Conservation (phyloP, 225 moss, liverwort and hornwort species). For the Climacium dendroides region DNA sequence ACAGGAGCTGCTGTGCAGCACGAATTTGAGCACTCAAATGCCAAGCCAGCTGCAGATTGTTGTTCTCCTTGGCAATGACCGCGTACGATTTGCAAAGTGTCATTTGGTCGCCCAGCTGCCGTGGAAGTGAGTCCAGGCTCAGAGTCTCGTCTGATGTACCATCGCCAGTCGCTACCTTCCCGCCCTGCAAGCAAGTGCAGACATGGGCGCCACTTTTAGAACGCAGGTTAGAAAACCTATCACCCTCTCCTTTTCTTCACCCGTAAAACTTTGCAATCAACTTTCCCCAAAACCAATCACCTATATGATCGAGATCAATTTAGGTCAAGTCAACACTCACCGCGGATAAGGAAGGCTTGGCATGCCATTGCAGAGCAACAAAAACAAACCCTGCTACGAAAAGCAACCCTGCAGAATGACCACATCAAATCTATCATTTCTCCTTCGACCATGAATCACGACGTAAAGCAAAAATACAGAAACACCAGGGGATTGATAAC, state of each 20-base stretch:
- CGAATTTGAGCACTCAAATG: constrained; percentile 95
- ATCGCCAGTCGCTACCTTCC: background rate
- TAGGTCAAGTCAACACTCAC: constrained; percentile 7
- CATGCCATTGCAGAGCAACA: constrained; percentile 13
- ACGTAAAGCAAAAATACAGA: background rate
- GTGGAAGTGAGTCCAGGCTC: constrained; percentile 37
- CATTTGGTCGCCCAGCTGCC: constrained; percentile 90
- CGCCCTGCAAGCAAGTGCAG: background rate
- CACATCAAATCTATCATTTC: background rate
- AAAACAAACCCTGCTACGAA: constrained; percentile 22
- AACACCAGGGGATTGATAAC: background rate
- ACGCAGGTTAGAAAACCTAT: background rate
- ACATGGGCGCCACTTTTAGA: background rate
- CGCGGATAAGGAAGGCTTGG: background rate
- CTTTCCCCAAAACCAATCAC: background rate
- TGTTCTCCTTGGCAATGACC: constrained; percentile 95
- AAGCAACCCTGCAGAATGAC: constrained; percentile 16
- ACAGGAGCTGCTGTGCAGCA: constrained; percentile 69
- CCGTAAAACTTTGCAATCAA: background rate
- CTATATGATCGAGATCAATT: background rate
- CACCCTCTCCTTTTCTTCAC: background rate
- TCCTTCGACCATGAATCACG: background rate
- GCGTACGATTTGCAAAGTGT: constrained; percentile 92
- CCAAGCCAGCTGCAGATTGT: constrained; percentile 82
- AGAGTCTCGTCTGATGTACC: constrained; percentile 8